phyloP scores from a whole-genome alignment of 2,329 filamentous ascomycete genomes.

The Akanthomyces dipterigenus region DNA sequence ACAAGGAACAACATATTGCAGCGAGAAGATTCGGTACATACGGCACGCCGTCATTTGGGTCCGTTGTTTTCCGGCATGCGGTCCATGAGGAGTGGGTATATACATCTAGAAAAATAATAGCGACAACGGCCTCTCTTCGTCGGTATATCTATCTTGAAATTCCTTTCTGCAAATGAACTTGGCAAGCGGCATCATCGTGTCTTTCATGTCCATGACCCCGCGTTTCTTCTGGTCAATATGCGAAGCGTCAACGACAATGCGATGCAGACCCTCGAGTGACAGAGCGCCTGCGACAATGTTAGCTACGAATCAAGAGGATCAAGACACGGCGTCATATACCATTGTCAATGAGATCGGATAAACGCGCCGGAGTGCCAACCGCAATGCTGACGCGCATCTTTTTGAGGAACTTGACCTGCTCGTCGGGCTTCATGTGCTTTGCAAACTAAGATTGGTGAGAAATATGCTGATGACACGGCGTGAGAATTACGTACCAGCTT shows the following conservation, averaged over 20 bases:
- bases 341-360: conserved; percentile 76
- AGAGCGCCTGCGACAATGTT: conserved; percentile 48
- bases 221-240: conserved; percentile 94
- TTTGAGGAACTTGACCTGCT: conserved; percentile 72
- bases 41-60: neutral
- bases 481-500: conserved; percentile 55
- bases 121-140: conserved; percentile 50
- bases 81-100: conserved; percentile 17
- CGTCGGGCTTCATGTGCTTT: conserved; percentile 93
- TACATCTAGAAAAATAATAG: conserved; percentile 56
- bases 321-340: conserved; percentile 42
- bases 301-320: neutral
- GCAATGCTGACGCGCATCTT: conserved; percentile 70
- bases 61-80: neutral
- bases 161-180: conserved; percentile 64
- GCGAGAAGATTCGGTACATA: neutral
- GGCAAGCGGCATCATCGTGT: conserved; percentile 75
- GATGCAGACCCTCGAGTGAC: conserved; percentile 62
- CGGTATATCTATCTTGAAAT: conserved; percentile 63
- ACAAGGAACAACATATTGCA: neutral
- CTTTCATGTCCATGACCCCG: conserved; percentile 90
- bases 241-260: conserved; percentile 83
- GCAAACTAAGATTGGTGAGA: conserved; percentile 55
- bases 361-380: conserved; percentile 78
- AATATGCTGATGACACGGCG: rapidly evolving